Evolutionary conservation across 2,329 filamentous ascomycete genomes (phyloP).

Genomic region (Aspergillus hiratsukae): DNA sequence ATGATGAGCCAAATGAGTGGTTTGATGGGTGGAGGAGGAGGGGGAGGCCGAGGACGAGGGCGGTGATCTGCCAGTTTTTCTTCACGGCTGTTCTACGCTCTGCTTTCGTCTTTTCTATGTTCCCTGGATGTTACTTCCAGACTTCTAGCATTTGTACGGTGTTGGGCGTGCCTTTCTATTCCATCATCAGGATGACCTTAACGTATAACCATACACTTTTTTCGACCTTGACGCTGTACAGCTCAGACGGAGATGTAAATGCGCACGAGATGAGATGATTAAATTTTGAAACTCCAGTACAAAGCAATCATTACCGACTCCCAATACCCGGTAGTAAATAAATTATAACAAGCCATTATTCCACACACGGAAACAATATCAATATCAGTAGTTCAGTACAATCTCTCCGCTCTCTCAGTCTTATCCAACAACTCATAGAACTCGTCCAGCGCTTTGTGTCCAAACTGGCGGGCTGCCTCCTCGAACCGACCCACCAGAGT

Average conservation of each 20-base stretch:
- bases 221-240: not conserved
- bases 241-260: not conserved
- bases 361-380: not conserved
- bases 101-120: constrained; percentile 4
- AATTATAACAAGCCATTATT: not conserved
- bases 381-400: constrained; percentile 9
- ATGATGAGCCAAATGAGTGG: constrained; percentile 77
- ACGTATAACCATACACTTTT: not conserved
- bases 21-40: constrained; percentile 38
- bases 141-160: constrained; percentile 15
- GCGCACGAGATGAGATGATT: not conserved
- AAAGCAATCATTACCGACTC: not conserved
- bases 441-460: constrained; percentile 5
- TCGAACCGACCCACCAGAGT: constrained; percentile 17
- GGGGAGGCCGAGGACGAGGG: constrained; percentile 25
- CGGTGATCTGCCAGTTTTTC: constrained; percentile 14
- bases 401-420: constrained; percentile 14
- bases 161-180: constrained; percentile 14
- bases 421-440: constrained; percentile 15
- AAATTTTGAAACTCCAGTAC: not conserved
- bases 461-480: constrained; percentile 9
- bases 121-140: constrained; percentile 11
- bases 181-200: not conserved
- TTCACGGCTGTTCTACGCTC: not conserved
- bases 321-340: not conserved